phyloP scores from a whole-genome alignment of 192 early-diverging fungal species.

The Gonapodya prolifera region DNA sequence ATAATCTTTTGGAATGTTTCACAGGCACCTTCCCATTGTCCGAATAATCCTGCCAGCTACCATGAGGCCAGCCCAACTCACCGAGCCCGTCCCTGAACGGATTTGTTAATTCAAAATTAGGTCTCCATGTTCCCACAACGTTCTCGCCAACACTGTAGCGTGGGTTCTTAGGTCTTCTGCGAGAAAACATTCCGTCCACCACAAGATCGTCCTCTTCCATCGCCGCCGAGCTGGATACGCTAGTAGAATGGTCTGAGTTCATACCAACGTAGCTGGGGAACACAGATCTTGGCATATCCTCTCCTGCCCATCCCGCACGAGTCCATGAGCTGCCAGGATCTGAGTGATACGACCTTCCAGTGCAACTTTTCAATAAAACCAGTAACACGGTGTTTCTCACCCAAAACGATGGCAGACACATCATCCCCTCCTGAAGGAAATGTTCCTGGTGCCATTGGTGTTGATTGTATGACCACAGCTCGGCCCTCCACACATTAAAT shows the following conservation, averaged over 20 bases:
- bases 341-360: background rate
- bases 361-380: background rate
- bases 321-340: constrained; percentile 80
- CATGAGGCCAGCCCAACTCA: too few relatives aligned
- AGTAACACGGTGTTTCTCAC: background rate
- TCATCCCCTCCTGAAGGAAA: background rate
- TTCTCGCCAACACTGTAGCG: constrained; percentile 27
- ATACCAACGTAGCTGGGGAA: constrained; percentile 72
- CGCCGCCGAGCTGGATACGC: constrained; percentile 13
- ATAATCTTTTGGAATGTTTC: background rate
- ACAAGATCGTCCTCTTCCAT: constrained; percentile 19
- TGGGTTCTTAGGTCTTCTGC: constrained; percentile 12
- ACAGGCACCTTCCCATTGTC: too few relatives aligned
- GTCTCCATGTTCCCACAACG: constrained; percentile 41
- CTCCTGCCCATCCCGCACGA: constrained; percentile 93
- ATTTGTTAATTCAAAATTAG: constrained; percentile 67
- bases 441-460: background rate
- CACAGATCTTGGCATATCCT: constrained; percentile 80
- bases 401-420: background rate
- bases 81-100: constrained; percentile 80
- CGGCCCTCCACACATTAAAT: background rate
- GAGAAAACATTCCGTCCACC: constrained; percentile 21
- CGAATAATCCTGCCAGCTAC: too few relatives aligned
- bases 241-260: constrained; percentile 16
- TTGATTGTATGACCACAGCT: background rate